phyloP scores from a whole-genome alignment of 441 rosid species.

The Geranium incanum region DNA sequence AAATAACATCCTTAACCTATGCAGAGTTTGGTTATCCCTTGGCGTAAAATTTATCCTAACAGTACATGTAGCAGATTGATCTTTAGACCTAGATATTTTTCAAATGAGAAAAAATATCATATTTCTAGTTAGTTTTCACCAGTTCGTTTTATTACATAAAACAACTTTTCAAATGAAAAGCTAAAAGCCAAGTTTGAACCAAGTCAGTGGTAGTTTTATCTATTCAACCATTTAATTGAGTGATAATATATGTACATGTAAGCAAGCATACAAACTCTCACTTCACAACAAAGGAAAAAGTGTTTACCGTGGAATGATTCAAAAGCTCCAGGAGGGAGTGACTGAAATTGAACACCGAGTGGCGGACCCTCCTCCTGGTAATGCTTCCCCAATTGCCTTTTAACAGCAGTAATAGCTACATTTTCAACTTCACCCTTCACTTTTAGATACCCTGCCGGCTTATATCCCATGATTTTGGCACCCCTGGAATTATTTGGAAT shows the following conservation, averaged over 20 bases:
- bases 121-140: not conserved
- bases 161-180: no score
- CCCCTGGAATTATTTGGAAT: conserved; percentile 26
- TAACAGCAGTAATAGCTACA: conserved; percentile 66
- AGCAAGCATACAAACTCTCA: not conserved
- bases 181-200: not conserved
- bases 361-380: conserved; percentile 77
- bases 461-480: conserved; percentile 40
- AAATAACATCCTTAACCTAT: not conserved
- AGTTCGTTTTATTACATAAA: not conserved
- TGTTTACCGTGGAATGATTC: conserved; percentile 54
- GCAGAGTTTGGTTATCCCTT: not conserved
- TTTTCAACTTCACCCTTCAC: conserved; percentile 63
- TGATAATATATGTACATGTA: not conserved
- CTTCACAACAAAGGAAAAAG: conserved; percentile 17
- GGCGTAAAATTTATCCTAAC: not conserved
- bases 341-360: conserved; percentile 65
- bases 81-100: not conserved
- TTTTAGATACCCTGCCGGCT: conserved; percentile 80
- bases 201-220: not conserved
- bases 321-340: conserved; percentile 82
- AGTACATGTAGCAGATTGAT: not conserved
- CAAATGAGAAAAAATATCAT: not conserved
- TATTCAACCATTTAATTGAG: not conserved
- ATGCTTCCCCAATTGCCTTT: conserved; percentile 73